Base-by-base conservation (phyloP, 2,329 filamentous ascomycete species). In the Graphilbum sp. region DNA sequence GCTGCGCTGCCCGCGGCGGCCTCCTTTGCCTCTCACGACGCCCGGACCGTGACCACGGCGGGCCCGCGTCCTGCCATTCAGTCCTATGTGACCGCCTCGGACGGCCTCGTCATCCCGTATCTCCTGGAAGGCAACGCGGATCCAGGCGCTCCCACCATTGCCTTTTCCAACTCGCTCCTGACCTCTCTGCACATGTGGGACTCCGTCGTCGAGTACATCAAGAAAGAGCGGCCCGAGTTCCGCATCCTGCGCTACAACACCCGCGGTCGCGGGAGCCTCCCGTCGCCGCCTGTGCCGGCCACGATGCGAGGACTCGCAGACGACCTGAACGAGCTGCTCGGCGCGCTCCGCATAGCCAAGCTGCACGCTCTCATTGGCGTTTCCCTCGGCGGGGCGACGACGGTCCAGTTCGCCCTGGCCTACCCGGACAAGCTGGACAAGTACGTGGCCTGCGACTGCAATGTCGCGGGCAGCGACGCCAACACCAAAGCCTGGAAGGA, bases 161-260 rank as follows among this genome's bases (percentile, higher is more conserved):
- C 84, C 17, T 79, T 87, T 47, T 69, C 68, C 57, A 92, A 92
- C 62, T 87, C 79, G 1, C 76, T 93, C 36, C 69, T 93, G 8
- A 83, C 82, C 3, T 75, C 78, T 35, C 67, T 79, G 45, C 65
- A 71, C 53, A 90, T 93, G 69, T 93, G 85, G 85, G 79, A 90
- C 48, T 64, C 65, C 2, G 72, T 92, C 42, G 60, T 90, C 1
- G 58, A 62, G 1, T 59, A 71, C n/a, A 67, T 90, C 46, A 66
- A 67, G 36, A 54, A 58, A 0, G 50, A 69, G 29, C 71, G 76
- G 19, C 71, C 74, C 3, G 65, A 72, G 30, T 77, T 84, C 54
- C 75, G 80, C 37, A 67, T 92, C 45, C 62, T 93, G 1, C 76
- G 84, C 10, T 92, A 86, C 59, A 72, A 84, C 53, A 69, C 73